phyloP scores from a whole-genome alignment of 306 rosid genomes.

The Abrus precatorius region DNA sequence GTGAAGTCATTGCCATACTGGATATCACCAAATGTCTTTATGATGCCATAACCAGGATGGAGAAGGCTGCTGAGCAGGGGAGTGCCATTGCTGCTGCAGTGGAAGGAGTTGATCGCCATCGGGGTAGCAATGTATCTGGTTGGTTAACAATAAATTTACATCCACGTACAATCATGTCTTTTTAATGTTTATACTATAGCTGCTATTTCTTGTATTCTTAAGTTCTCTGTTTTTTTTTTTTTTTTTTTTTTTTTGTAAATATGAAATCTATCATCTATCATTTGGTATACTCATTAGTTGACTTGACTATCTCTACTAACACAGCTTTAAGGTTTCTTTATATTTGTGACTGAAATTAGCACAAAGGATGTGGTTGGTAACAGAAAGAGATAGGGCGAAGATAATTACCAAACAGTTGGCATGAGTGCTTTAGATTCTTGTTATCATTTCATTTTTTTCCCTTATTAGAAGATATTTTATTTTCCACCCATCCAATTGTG shows the following conservation, averaged over 20 bases:
- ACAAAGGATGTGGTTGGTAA: background rate
- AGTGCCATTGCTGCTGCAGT: conserved; percentile 94
- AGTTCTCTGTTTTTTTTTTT: background rate
- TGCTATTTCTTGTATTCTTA: conserved; percentile 29
- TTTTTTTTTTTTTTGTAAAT: background rate
- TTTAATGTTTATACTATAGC: conserved; percentile 18
- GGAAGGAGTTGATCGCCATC: conserved; percentile 88
- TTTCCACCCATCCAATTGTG: background rate
- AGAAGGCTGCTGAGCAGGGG: conserved; percentile 94
- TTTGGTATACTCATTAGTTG: conserved; percentile 25
- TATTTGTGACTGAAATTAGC: conserved; percentile 19
- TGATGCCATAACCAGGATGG: conserved; percentile 94
- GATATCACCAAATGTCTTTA: conserved; percentile 95
- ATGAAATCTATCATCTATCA: background rate
- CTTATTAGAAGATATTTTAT: background rate
- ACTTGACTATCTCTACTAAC: conserved; percentile 1
- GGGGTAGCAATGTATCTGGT: conserved; percentile 78
- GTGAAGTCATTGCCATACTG: conserved; percentile 92
- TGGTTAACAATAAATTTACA: conserved; percentile 47
- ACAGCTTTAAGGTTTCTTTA: conserved; percentile 3
- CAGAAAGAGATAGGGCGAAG: background rate
- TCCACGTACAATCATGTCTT: conserved; percentile 13
- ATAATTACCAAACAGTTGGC: background rate
- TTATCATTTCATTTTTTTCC: background rate
- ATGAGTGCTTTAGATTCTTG: conserved; percentile 2